phyloP scores from a whole-genome alignment of 257 asterid species.

The Solanum phureja region DNA sequence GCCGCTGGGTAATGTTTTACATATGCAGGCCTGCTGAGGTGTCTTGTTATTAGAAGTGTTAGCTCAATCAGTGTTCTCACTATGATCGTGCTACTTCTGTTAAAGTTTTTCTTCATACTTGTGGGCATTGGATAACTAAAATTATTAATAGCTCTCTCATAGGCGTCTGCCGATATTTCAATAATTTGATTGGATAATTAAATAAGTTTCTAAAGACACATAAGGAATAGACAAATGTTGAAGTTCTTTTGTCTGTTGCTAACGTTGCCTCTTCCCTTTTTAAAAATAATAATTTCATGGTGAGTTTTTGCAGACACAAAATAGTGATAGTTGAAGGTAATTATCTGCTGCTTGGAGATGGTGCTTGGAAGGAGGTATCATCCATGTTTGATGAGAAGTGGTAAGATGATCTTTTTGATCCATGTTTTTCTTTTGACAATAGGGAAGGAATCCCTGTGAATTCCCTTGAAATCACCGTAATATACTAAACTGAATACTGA shows the following conservation, averaged over 20 bases:
- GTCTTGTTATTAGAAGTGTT: background rate
- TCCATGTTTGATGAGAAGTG: conserved; percentile 75
- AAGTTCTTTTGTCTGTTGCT: background rate
- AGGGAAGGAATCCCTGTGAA: background rate
- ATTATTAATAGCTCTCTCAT: background rate
- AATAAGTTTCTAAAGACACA: background rate
- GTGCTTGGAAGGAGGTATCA: conserved; percentile 71
- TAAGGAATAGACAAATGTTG: background rate
- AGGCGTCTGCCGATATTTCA: background rate
- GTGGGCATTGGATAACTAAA: background rate
- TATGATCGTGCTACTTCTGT: background rate
- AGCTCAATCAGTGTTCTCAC: background rate
- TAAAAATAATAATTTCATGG: background rate
- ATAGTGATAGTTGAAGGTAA: conserved; percentile 91
- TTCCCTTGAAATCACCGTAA: background rate
- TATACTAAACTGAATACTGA: background rate
- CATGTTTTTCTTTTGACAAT: background rate
- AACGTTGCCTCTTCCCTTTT: background rate
- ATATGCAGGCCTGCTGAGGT: background rate
- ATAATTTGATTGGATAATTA: background rate
- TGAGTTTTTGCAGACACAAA: conserved; percentile 59
- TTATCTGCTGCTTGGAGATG: conserved; percentile 72
- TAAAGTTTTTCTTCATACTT: background rate
- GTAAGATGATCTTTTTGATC: conserved; percentile 27
- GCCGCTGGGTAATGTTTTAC: background rate